A percentile compares a stretch with the other conserved stretches of the same genome.
These are phyloP conservation scores for Codiaeum variegatum DNA, from an alignment of 441 rosid species.

Conservation along the genomic window DNA sequence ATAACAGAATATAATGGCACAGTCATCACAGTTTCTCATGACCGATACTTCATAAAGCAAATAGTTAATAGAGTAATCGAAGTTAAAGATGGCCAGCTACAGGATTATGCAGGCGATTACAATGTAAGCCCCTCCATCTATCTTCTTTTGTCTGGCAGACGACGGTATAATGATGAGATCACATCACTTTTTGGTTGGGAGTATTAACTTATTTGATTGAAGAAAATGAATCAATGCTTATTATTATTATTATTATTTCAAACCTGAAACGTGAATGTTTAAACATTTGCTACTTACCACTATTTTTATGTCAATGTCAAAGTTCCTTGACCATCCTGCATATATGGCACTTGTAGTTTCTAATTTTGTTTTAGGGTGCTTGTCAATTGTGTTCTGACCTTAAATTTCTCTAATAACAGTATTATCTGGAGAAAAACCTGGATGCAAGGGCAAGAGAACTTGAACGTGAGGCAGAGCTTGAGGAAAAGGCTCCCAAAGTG, in stretches of 20 bases:
- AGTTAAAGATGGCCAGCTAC: slow-evolving; percentile 59
- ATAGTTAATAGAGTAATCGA: slow-evolving; percentile 93
- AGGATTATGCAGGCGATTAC: slow-evolving; percentile 85
- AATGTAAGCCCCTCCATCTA: slow-evolving; percentile 38
- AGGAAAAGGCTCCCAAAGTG: slow-evolving; percentile 81
- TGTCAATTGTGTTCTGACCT: background rate
- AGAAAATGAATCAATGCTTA: too few relatives aligned
- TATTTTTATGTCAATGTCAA: too few relatives aligned
- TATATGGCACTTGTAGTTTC: background rate
- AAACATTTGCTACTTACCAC: too few relatives aligned
- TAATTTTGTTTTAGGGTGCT: background rate
- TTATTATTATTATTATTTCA: too few relatives aligned
- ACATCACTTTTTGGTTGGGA: background rate
- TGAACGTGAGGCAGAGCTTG: slow-evolving; percentile 75
- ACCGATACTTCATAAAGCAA: slow-evolving; percentile 86
- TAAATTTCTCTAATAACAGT: slow-evolving; percentile 35
- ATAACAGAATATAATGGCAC: slow-evolving; percentile 80
- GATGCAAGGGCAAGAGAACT: slow-evolving; percentile 70
- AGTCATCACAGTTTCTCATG: slow-evolving; percentile 84
- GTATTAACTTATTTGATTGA: background rate
- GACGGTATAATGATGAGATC: background rate
- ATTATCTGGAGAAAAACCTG: slow-evolving; percentile 86
- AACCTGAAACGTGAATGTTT: too few relatives aligned
- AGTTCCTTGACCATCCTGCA: background rate
- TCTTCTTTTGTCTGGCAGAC: background rate